Evolutionary conservation across 2,329 filamentous ascomycete species (phyloP).

Genomic region (Tolypocladium album): DNA sequence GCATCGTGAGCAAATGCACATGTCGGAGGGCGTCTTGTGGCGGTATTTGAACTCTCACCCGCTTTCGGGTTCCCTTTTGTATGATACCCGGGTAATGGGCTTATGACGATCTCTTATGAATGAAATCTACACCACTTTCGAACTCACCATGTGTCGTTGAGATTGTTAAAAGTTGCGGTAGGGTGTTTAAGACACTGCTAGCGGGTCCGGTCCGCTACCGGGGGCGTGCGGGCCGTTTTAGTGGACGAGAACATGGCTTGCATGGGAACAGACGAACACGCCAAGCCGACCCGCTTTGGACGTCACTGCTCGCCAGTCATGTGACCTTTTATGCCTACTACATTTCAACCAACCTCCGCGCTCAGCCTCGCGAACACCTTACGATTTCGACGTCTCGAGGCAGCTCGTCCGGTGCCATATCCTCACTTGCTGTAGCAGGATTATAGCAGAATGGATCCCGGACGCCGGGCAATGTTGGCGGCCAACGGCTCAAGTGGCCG

Average conservation of each 20-base stretch:
- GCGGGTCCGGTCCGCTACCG: not conserved
- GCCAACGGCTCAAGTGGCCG: constrained; percentile 30
- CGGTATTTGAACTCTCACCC: not conserved
- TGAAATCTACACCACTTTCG: not conserved
- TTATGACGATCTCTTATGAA: not conserved
- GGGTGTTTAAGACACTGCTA: not conserved
- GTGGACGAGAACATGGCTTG: too few relatives aligned
- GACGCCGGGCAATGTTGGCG: constrained; percentile 42
- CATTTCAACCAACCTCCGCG: not conserved
- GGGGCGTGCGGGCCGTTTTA: too few relatives aligned
- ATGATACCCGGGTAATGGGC: not conserved
- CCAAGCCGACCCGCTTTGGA: not conserved
- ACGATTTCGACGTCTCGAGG: not conserved
- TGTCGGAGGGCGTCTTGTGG: not conserved
- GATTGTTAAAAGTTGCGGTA: not conserved
- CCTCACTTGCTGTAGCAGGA: constrained; percentile 10
- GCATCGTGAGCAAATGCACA: not conserved
- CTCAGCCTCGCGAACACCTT: not conserved
- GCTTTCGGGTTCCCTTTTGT: not conserved
- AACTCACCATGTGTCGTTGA: not conserved
- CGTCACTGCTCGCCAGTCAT: not conserved
- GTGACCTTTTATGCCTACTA: not conserved
- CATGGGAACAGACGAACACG: too few relatives aligned
- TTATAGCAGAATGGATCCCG: constrained; percentile 40
- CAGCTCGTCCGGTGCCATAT: not conserved